Evolutionary conservation across 306 rosid genomes (phyloP).

Genomic region (Sicyos edulis): DNA sequence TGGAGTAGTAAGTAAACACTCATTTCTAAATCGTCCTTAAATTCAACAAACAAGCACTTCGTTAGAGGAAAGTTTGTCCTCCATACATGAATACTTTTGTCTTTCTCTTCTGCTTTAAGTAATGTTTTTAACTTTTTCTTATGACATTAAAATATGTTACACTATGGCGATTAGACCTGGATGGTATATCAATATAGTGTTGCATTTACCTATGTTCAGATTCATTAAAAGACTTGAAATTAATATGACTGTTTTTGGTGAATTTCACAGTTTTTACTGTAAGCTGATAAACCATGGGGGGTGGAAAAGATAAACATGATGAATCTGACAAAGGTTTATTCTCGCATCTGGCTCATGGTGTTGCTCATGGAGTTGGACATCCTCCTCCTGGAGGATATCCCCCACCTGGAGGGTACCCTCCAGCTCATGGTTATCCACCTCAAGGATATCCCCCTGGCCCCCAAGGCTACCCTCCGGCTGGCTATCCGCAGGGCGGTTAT

Average conservation of each 20-base stretch:
- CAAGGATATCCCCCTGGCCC: slow-evolving; percentile 12
- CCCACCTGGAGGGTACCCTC: slow-evolving; percentile 30
- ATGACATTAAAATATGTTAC: neutral
- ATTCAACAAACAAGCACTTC: no score
- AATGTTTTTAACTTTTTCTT: neutral
- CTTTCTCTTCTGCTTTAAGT: neutral
- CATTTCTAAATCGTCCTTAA: no score
- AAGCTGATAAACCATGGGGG: slow-evolving; percentile 48
- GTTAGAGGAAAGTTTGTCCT: neutral
- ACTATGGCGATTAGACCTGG: neutral
- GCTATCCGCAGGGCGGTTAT: slow-evolving; percentile 51
- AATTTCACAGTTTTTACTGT: slow-evolving; percentile 1
- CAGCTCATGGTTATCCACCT: slow-evolving; percentile 27
- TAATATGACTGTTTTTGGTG: neutral
- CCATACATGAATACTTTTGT: neutral
- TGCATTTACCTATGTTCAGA: neutral
- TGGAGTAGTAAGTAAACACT: no score
- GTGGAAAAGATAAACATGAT: slow-evolving; percentile 56
- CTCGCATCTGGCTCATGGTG: slow-evolving; percentile 34
- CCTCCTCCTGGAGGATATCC: slow-evolving; percentile 31
- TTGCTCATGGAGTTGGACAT: slow-evolving; percentile 29
- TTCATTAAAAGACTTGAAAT: neutral
- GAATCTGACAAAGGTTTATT: slow-evolving; percentile 67
- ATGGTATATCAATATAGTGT: neutral
- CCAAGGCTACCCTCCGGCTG: slow-evolving; percentile 23